These are phyloP conservation scores for Pseudocercospora eumusae DNA, from an alignment of 2,329 filamentous ascomycete genomes.

Conservation along the genomic window DNA sequence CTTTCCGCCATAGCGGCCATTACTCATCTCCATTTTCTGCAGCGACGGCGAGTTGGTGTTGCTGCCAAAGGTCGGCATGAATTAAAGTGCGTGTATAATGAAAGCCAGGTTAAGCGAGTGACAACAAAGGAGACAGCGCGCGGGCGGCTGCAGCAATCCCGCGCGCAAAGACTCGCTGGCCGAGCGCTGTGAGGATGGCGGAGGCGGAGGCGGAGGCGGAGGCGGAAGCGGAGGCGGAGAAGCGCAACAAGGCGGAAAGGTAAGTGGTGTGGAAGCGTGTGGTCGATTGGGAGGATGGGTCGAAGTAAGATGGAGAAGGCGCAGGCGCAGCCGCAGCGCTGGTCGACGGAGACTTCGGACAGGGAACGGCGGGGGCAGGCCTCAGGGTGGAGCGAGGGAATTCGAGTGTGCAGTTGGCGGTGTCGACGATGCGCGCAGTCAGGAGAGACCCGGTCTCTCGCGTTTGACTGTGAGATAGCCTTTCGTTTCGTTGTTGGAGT, in stretches of 20 bases:
- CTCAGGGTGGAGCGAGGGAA: background rate
- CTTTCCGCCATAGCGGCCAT: slow-evolving; percentile 42
- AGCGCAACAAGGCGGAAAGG: background rate
- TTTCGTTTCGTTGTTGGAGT: background rate
- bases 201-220: background rate
- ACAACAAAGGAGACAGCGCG: slow-evolving; percentile 18
- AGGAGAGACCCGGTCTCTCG: background rate
- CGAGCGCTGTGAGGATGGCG: slow-evolving; percentile 10
- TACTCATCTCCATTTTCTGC: slow-evolving; percentile 39
- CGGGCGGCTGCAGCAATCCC: slow-evolving; percentile 15
- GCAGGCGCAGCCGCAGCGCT: background rate
- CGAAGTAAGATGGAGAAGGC: background rate
- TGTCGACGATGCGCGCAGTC: background rate
- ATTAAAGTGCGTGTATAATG: slow-evolving; percentile 13
- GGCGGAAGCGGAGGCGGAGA: background rate
- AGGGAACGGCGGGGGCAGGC: background rate
- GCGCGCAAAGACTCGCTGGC: slow-evolving; percentile 9
- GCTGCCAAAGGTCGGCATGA: slow-evolving; percentile 36
- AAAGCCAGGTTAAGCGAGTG: slow-evolving; percentile 27
- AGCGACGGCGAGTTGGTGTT: slow-evolving; percentile 30
- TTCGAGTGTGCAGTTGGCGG: background rate
- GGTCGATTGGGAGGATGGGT: background rate
- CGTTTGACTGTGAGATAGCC: background rate
- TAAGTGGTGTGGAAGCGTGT: background rate
- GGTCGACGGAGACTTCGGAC: background rate